Conservation (phyloP, 768 basidiomycete genomes). For the Phylloporus sp. region DNA sequence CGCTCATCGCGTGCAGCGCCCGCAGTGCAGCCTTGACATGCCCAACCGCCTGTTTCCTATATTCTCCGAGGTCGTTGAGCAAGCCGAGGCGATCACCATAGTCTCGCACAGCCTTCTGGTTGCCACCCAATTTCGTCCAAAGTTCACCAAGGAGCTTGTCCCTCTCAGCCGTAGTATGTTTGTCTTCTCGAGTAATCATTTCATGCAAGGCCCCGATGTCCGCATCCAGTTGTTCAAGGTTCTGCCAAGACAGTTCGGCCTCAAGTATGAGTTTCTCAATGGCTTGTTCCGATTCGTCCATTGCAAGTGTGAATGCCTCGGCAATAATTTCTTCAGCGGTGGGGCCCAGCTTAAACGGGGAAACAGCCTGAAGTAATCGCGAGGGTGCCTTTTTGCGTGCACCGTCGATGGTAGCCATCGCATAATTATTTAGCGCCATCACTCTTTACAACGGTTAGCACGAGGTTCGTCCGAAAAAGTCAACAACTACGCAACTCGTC, state of each 20-base stretch:
- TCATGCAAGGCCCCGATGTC: constrained; percentile 54
- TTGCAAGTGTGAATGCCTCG: constrained; percentile 55
- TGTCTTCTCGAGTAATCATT: constrained; percentile 55
- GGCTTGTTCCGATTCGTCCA: constrained; percentile 50
- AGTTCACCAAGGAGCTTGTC: constrained; percentile 57
- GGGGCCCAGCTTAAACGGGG: constrained; percentile 35
- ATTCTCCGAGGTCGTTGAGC: constrained; percentile 50
- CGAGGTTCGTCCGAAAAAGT: background rate
- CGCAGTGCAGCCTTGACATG: constrained; percentile 67
- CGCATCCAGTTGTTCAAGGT: constrained; percentile 61
- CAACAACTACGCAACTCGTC: constrained; percentile 52
- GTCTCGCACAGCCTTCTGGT: constrained; percentile 43
- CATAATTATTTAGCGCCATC: constrained; percentile 70
- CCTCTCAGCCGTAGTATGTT: constrained; percentile 38
- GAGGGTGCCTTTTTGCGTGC: constrained; percentile 28
- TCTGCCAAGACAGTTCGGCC: constrained; percentile 50
- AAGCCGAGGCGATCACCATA: constrained; percentile 49
- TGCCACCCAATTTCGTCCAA: constrained; percentile 68
- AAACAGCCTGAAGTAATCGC: constrained; percentile 32
- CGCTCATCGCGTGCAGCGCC: constrained; percentile 56
- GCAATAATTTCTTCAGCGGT: constrained; percentile 43
- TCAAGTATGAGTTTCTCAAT: constrained; percentile 61
- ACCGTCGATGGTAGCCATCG: constrained; percentile 50
- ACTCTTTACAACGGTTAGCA: constrained; percentile 40
- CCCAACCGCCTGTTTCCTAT: constrained; percentile 54